These are phyloP conservation scores for Nicotiana tabacum DNA, from an alignment of 257 asterid species.

Conservation along the genomic window DNA sequence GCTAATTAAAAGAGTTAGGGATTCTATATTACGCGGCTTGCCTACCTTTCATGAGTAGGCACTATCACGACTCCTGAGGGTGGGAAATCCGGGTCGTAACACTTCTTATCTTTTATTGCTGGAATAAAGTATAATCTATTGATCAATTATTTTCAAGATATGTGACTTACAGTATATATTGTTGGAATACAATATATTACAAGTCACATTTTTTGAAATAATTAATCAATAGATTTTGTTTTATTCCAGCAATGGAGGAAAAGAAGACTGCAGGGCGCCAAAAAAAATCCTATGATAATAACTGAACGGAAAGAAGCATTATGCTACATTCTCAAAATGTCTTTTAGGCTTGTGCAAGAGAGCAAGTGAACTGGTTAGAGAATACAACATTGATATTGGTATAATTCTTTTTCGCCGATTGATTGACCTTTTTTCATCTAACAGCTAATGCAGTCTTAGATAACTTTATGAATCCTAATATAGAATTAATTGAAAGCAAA, in stretches of 20 bases:
- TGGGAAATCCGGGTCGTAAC: too few species aligned
- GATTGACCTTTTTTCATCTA: conserved; percentile 36
- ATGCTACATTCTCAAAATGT: conserved; percentile 29
- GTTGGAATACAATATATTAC: too few species aligned
- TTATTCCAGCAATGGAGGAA: background rate
- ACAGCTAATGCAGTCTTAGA: conserved; percentile 15
- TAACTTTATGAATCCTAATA: background rate
- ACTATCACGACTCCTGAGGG: too few species aligned
- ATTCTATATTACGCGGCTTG: too few species aligned
- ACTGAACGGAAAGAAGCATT: conserved; percentile 20
- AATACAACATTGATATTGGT: conserved; percentile 28
- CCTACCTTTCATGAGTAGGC: too few species aligned
- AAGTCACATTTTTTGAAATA: too few species aligned
- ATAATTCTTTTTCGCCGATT: conserved; percentile 28
- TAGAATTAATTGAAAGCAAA: too few species aligned
- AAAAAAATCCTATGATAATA: conserved; percentile 14
- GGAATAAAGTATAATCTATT: too few species aligned
- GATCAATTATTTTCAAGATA: too few species aligned
- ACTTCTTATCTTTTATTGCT: background rate
- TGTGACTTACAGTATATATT: too few species aligned
- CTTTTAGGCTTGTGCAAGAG: background rate
- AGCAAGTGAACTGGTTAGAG: conserved; percentile 27
- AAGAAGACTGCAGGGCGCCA: conserved; percentile 27
- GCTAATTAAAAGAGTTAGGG: too few species aligned
- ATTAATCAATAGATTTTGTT: too few species aligned